A percentile compares a stretch with the other conserved stretches of the same genome.
phyloP scores from a whole-genome alignment of 2,329 filamentous ascomycete genomes.

The Trichophyton schoenleinii region DNA sequence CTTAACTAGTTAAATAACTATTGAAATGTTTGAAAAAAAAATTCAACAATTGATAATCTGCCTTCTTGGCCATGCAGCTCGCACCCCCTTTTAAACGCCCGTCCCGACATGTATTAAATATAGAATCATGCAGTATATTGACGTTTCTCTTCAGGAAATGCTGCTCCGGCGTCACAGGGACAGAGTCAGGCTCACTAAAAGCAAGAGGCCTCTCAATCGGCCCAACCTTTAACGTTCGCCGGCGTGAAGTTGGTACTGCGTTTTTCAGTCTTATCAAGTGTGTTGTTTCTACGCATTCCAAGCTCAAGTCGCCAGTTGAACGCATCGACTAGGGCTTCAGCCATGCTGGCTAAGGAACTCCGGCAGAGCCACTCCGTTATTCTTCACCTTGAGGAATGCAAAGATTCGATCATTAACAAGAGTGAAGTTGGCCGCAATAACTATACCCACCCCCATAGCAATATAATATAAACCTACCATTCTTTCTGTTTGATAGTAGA shows the following conservation, averaged over 20 bases:
- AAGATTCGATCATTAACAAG: too few species aligned
- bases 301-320: conserved; percentile 18
- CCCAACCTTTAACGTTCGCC: conserved; percentile 6
- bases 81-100: too few species aligned
- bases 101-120: too few species aligned
- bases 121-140: conserved; percentile 7
- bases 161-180: conserved; percentile 4
- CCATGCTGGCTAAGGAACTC: conserved; percentile 2
- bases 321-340: conserved; percentile 14
- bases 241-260: conserved; percentile 8
- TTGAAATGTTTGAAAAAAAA: too few species aligned
- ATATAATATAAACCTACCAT: conserved; percentile 34
- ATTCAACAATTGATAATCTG: too few species aligned
- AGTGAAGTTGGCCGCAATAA: too few species aligned
- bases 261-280: conserved; percentile 5
- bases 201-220: conserved; percentile 3
- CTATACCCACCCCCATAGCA: too few species aligned
- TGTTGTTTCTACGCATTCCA: conserved; percentile 13
- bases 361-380: too few species aligned
- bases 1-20: too few species aligned
- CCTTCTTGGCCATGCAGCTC: too few species aligned
- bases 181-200: conserved; percentile 6
- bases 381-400: too few species aligned
- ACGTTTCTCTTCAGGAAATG: conserved; percentile 9
- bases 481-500: conserved; percentile 24